These are phyloP conservation scores for Echinochloa phyllopogon DNA, from an alignment of 176 grass and related monocot species.

Conservation along the genomic window DNA sequence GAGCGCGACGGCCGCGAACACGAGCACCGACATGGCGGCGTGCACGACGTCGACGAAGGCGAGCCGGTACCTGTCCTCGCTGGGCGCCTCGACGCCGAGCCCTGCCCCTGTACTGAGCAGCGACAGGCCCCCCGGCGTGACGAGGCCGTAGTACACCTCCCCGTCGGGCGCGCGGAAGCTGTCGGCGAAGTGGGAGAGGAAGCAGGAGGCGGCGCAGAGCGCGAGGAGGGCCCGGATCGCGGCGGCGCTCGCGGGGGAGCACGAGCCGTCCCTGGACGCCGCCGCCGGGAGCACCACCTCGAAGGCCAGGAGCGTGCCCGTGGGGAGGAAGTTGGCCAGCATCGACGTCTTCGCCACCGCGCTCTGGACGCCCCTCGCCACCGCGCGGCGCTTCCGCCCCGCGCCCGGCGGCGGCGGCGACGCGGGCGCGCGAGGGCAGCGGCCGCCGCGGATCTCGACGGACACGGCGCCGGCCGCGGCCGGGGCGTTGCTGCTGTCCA, in stretches of 20 bases:
- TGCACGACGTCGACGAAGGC: constrained; percentile 61
- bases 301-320: constrained; percentile 66
- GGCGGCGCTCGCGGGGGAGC: constrained; percentile 45
- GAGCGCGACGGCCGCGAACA: constrained; percentile 59
- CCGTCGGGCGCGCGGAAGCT: constrained; percentile 71
- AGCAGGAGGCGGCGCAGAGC: constrained; percentile 60
- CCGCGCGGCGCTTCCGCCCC: constrained; percentile 38
- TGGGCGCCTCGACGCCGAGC: constrained; percentile 61
- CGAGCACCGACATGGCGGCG: constrained; percentile 64
- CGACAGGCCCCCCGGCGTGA: constrained; percentile 59
- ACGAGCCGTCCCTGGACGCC: constrained; percentile 54
- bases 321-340: constrained; percentile 77
- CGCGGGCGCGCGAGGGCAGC: constrained; percentile 2
- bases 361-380: constrained; percentile 66
- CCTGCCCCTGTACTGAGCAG: constrained; percentile 54
- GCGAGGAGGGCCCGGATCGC: constrained; percentile 56
- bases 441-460: constrained; percentile 13
- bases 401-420: not conserved
- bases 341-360: constrained; percentile 69
- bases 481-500: not conserved
- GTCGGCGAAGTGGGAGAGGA: constrained; percentile 81
- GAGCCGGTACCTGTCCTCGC: constrained; percentile 62
- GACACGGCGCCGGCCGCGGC: not conserved
- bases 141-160: constrained; percentile 67
- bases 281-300: constrained; percentile 60